phyloP scores from a whole-genome alignment of 169 alveolate genomes.

The Plasmodium vinckei region DNA sequence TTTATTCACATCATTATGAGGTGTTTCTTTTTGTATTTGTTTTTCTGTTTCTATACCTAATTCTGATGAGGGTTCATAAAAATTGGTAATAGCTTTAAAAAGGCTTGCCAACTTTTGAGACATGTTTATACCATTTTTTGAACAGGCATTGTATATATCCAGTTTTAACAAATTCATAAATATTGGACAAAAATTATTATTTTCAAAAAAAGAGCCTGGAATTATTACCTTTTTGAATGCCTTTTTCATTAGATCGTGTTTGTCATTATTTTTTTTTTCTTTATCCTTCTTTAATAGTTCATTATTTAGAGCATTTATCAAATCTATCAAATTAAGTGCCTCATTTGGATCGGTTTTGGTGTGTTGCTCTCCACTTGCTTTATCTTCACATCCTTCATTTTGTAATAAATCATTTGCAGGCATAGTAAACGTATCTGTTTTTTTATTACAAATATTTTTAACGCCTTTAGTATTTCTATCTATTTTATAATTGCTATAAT shows the following conservation, averaged over 20 bases:
- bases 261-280: background rate
- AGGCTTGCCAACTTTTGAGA: conserved; percentile 27
- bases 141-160: conserved; percentile 63
- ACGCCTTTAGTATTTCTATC: background rate
- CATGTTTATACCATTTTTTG: conserved; percentile 7
- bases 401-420: background rate
- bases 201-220: conserved; percentile 75
- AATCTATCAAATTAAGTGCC: background rate
- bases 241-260: conserved; percentile 27
- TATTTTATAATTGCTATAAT: background rate
- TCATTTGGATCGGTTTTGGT: background rate
- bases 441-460: too few relatives aligned
- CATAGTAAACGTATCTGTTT: too few relatives aligned
- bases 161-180: conserved; percentile 54
- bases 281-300: conserved; percentile 12
- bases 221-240: conserved; percentile 60
- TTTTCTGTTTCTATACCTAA: background rate
- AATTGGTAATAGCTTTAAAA: conserved; percentile 10
- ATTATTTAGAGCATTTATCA: conserved; percentile 22
- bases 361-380: background rate
- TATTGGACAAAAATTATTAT: conserved; percentile 74
- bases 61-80: conserved; percentile 15
- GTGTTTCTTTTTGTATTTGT: background rate
- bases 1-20: background rate
- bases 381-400: conserved; percentile 7